phyloP scores from a whole-genome alignment of 129 eudicot genomes.

The Flaveria trinervia region DNA sequence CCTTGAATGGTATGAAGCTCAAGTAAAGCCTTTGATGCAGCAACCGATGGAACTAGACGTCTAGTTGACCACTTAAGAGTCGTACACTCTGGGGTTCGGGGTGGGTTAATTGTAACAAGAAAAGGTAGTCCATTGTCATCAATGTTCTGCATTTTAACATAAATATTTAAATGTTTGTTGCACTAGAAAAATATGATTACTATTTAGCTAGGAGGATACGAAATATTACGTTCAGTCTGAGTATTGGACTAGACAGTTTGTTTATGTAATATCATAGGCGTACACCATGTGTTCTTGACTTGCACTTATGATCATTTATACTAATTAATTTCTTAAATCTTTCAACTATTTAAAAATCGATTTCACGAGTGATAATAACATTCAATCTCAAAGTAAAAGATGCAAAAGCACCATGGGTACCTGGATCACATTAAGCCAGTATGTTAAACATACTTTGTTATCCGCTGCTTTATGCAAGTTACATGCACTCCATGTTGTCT shows the following conservation, averaged over 20 bases:
- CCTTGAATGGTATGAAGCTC: conserved; percentile 73
- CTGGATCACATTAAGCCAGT: conserved; percentile 22
- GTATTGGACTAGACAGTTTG: no score
- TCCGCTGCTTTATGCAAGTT: neutral
- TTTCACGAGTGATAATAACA: no score
- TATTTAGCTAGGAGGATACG: no score
- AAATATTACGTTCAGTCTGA: no score
- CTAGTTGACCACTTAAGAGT: conserved; percentile 74
- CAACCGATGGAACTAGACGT: conserved; percentile 70
- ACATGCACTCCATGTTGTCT: conserved; percentile 16
- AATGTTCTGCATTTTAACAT: conserved; percentile 55
- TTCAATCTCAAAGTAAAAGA: no score
- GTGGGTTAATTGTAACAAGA: conserved; percentile 75
- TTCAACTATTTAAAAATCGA: no score
- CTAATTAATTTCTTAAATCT: no score
- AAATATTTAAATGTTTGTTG: neutral
- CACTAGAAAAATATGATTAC: neutral
- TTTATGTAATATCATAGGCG: no score
- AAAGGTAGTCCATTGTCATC: conserved; percentile 41
- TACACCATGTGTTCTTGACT: no score
- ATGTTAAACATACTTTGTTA: conserved; percentile 16
- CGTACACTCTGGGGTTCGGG: conserved; percentile 47
- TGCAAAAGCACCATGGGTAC: neutral
- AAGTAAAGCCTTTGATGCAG: conserved; percentile 78
- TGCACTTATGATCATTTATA: no score